Evolutionary conservation across 257 asterid genomes (phyloP), one percentile per base, ranked within the genome.

Genomic region (Rehmannia glutinosa): DNA sequence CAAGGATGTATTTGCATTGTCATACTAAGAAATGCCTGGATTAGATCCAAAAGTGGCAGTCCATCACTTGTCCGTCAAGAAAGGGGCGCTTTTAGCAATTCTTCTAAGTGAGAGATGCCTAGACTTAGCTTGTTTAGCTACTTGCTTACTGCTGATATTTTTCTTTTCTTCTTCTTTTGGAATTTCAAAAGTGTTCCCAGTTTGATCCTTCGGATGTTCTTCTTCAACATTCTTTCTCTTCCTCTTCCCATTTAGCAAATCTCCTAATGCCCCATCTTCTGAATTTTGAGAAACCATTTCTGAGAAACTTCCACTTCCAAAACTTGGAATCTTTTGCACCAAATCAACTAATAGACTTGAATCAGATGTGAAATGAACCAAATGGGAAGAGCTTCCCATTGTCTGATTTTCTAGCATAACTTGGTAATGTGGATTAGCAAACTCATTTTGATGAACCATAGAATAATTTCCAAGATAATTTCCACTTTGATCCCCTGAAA

Each of bases 271-370:
- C 52, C 76, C 79, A 27, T 77, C 77, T 24, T 72, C 86, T 0
- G 79, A 74, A 71, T n/a, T 54, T 68, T 69, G n/a, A n/a, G n/a
- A 3, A 64, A 76, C 83, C 81, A 83, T 79, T 36, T 83, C 87
- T 7, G 96, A 80, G 74, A 72, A 85, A 57, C 76, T 73, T 70
- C 81, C 88, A 74, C 77, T 81, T 28, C 84, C 86, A 76, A 83
- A 81, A 80, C 75, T 53, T 21, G 90, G 77, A 54, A 75, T 64
- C 71, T 80, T 87, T 42, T 84, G 78, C 27, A 82, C 72, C 82
- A 77, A 69, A 28, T 75, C 87, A 75, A 60, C 81, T 20, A 60
- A 81, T 25, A 82, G 69, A 58, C 68, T 58, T 59, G 82, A 68
- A 73, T 75, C 82, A 68, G 82, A 77, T 16, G 80, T 80, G 50